Evolutionary conservation across 2,329 filamentous ascomycete species (phyloP).

Genomic region (Alternaria hordeiaustralica): DNA sequence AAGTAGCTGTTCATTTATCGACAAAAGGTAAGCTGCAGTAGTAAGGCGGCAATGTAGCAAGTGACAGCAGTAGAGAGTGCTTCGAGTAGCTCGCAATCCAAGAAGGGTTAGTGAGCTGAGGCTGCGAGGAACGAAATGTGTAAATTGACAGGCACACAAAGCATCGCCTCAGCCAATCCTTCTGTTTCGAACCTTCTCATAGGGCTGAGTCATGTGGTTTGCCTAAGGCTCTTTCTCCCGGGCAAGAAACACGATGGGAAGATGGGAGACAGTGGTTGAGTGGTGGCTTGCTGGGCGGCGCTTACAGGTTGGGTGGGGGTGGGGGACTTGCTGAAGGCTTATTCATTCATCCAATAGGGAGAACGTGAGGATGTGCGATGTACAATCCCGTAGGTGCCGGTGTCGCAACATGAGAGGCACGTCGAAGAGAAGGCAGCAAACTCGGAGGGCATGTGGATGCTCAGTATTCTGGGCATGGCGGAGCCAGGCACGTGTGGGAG

Average conservation of each 20-base stretch:
- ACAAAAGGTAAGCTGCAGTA: slow-evolving; percentile 9
- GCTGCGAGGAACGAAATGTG: neutral
- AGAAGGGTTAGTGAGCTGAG: slow-evolving; percentile 4
- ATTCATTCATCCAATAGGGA: slow-evolving; percentile 6
- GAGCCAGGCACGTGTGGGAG: neutral
- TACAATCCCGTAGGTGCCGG: neutral
- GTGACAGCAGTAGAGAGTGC: neutral
- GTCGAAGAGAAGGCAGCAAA: neutral
- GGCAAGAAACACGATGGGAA: slow-evolving; percentile 11
- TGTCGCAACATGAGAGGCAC: neutral
- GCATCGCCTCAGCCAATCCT: neutral
- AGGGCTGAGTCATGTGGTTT: slow-evolving; percentile 2
- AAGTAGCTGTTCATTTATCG: neutral
- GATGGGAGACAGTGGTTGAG: slow-evolving; percentile 10
- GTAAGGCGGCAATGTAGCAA: slow-evolving; percentile 9
- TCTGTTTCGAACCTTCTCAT: slow-evolving; percentile 4
- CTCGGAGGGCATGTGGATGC: neutral
- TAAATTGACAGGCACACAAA: neutral
- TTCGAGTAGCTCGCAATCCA: neutral
- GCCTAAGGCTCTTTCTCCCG: neutral
- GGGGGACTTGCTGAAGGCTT: slow-evolving; percentile 4
- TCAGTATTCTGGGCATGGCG: slow-evolving; percentile 14
- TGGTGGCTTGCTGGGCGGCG: slow-evolving; percentile 21
- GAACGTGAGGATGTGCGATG: neutral
- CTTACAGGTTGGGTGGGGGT: slow-evolving; percentile 15